Evolutionary conservation across 176 grass and related monocot species (phyloP).

Genomic region (Cymbopogon citratus): DNA sequence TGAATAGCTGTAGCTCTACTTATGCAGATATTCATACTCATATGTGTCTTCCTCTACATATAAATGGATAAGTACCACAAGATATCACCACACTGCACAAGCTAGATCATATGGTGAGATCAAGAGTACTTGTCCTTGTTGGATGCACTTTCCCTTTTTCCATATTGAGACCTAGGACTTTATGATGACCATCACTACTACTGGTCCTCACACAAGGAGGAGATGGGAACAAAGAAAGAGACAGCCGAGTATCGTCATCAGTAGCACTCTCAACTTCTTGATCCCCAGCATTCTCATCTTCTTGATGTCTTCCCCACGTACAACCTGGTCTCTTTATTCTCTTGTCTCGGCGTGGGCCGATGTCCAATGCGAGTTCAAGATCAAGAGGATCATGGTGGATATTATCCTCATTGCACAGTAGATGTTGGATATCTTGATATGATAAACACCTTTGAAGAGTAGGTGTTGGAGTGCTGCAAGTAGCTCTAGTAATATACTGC

Average conservation of each 20-base stretch:
- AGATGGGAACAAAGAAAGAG: constrained; percentile 35
- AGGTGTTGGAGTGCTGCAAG: no score
- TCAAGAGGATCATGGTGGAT: not conserved
- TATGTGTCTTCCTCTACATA: constrained; percentile 8
- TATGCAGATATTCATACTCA: not conserved
- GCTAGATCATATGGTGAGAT: constrained; percentile 45
- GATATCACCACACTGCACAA: constrained; percentile 42
- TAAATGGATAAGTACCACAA: constrained; percentile 43
- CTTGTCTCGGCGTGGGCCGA: not conserved
- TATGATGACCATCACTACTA: not conserved
- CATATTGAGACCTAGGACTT: not conserved
- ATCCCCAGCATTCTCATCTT: not conserved
- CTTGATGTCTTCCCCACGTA: not conserved
- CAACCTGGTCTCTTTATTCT: not conserved
- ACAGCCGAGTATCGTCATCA: constrained; percentile 9
- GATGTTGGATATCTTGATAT: not conserved
- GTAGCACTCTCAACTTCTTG: constrained; percentile 8
- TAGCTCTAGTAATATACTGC: not conserved
- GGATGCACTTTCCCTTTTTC: constrained; percentile 14
- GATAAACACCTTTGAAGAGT: not conserved
- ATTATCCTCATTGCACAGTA: not conserved
- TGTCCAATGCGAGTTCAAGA: constrained; percentile 31
- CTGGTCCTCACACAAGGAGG: not conserved
- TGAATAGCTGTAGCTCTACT: not conserved
- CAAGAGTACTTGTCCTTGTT: constrained; percentile 50